A percentile compares a stretch with the other conserved stretches of the same genome.
Evolutionary conservation across 306 rosid species (phyloP).

Genomic region (barrel medic (Medicago truncatula)): DNA sequence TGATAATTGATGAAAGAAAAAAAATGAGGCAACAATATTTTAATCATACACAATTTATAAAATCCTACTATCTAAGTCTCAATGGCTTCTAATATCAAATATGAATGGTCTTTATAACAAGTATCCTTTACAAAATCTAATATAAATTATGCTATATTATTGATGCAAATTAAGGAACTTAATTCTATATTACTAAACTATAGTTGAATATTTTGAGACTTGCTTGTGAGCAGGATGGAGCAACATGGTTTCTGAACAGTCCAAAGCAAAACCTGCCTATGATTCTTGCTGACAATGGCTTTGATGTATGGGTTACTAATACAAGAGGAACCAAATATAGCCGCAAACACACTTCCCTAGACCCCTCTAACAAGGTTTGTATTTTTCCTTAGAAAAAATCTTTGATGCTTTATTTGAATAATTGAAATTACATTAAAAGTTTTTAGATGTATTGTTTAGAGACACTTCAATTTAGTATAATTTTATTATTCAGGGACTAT

Average conservation of each 20-base stretch:
- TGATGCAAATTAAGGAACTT: background rate
- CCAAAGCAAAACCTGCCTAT: constrained; percentile 72
- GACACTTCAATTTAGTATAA: background rate
- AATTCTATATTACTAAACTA: background rate
- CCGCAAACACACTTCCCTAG: constrained; percentile 55
- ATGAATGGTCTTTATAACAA: background rate
- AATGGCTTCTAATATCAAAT: too few relatives aligned
- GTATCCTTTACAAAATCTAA: too few relatives aligned
- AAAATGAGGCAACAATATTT: too few relatives aligned
- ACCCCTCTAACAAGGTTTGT: constrained; percentile 28
- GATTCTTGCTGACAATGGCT: constrained; percentile 73
- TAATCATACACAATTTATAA: too few relatives aligned
- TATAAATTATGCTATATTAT: background rate
- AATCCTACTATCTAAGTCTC: too few relatives aligned
- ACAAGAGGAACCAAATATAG: constrained; percentile 83
- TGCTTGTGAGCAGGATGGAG: constrained; percentile 65
- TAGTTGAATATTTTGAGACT: background rate
- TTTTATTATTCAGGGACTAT: background rate
- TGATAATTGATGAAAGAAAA: too few relatives aligned
- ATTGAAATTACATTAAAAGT: too few relatives aligned
- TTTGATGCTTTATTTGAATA: background rate
- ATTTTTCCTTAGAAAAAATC: background rate
- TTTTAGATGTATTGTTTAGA: too few relatives aligned
- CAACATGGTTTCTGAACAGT: constrained; percentile 63
- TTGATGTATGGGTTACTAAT: constrained; percentile 81